A percentile compares a stretch with the other conserved stretches of the same genome.
phyloP scores from a whole-genome alignment of 805 yeast species.

The Ascoidea rubescens region DNA sequence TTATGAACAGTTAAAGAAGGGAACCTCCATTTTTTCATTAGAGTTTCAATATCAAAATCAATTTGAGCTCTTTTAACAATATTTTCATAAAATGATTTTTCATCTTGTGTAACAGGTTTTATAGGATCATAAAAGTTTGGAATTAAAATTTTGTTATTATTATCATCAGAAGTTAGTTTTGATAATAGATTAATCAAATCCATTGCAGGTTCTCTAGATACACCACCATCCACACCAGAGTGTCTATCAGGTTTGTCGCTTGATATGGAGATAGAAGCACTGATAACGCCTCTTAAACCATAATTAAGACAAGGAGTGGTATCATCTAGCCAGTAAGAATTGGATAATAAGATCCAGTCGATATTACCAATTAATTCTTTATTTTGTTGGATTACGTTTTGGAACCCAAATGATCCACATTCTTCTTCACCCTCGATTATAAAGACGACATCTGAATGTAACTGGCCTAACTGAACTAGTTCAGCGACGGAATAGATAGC shows the following conservation, averaged over 20 bases:
- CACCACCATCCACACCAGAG: constrained; percentile 95
- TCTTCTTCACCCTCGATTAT: constrained; percentile 94
- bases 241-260: constrained; percentile 81
- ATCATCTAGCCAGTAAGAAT: constrained; percentile 91
- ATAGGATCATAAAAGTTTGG: constrained; percentile 68
- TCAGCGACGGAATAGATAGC: constrained; percentile 81
- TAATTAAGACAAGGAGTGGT: constrained; percentile 82
- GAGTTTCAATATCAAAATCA: constrained; percentile 22
- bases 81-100: constrained; percentile 41
- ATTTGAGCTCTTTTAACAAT: constrained; percentile 19
- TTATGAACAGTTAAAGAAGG: constrained; percentile 86
- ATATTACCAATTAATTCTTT: constrained; percentile 48
- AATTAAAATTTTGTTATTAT: constrained; percentile 37
- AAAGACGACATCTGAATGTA: constrained; percentile 66
- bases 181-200: constrained; percentile 68
- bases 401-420: constrained; percentile 80
- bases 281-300: constrained; percentile 85
- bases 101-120: constrained; percentile 39
- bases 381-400: constrained; percentile 42
- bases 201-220: constrained; percentile 74
- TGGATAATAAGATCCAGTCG: constrained; percentile 83
- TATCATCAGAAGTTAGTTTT: constrained; percentile 38
- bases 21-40: constrained; percentile 74
- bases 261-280: constrained; percentile 55
- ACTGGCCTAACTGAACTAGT: constrained; percentile 31